Evolutionary conservation across 129 eudicot species (phyloP), one percentile per base, ranked within the genome.

Genomic region (Helichrysum umbraculigerum): DNA sequence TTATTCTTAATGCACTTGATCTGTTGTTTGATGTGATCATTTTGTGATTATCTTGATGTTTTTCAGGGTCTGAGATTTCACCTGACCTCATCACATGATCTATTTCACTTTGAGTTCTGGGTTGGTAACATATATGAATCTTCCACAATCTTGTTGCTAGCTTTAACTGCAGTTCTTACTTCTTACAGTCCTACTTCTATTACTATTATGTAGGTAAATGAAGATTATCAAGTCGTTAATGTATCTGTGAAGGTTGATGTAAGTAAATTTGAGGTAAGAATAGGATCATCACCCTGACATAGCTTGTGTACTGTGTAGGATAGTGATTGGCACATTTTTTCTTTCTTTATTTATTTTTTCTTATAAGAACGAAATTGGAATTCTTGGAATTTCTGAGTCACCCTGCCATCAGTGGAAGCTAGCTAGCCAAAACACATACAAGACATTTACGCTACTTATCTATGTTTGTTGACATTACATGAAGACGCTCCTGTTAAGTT

Each of bases 91-190:
- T 88, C 86, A 52, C 98, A 93, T 71, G 98, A 93, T 86, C 87
- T 88, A 20, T 93, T 93, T 87, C 81, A 62, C 87, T 93, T 81
- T 81, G 92, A 93, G 70, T 93, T 90, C 79, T 84, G 89, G 98
- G 98, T 92, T 76, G 77, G 98, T 83, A 83, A 81, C 81, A 81
- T 81, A 61, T 33, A 35, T 30, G 19, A 67, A 75, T 78, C 57
- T 72, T 70, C 19, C 32, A 71, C 77, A 15, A 44, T 63, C 59
- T 60, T 30, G 50, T 32, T 69, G 63, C 28, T 35, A 42, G 39
- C 20, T 29, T 71, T 59, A 62, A 70, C 65, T 20, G 41, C 16
- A 42, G 15, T 42, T 42, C 15, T 9, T 42, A 44, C 41, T 68
- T 35, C 9, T 57, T 57, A 25, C 19, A 4, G 15, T 77, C 63